Conservation (phyloP, 805 yeast genomes). For the Naumovozyma baii region DNA sequence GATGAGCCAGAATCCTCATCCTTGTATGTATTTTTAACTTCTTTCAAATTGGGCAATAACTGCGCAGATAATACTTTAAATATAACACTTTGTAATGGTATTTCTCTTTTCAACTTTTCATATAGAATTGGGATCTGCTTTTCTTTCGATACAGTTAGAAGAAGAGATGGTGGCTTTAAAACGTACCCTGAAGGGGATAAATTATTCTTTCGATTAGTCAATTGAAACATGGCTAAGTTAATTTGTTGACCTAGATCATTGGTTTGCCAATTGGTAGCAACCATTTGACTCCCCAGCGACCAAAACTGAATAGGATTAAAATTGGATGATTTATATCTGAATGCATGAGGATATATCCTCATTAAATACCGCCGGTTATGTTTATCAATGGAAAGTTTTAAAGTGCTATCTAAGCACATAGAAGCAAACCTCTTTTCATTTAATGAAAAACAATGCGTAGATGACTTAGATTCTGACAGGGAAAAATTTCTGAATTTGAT, state of each 20-base stretch:
- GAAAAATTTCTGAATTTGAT: slow-evolving; percentile 72
- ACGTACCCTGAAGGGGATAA: slow-evolving; percentile 54
- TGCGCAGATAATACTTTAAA: slow-evolving; percentile 69
- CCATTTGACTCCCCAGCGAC: slow-evolving; percentile 86
- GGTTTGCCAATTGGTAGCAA: slow-evolving; percentile 95
- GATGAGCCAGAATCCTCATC: slow-evolving; percentile 17
- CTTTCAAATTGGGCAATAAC: slow-evolving; percentile 65
- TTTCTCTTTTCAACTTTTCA: slow-evolving; percentile 8
- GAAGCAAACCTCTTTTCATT: slow-evolving; percentile 60
- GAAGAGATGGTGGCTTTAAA: slow-evolving; percentile 52
- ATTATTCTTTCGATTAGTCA: slow-evolving; percentile 33
- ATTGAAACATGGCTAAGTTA: slow-evolving; percentile 71
- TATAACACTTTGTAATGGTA: slow-evolving; percentile 14
- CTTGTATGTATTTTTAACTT: slow-evolving; percentile 27
- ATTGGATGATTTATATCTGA: slow-evolving; percentile 68
- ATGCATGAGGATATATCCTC: slow-evolving; percentile 81
- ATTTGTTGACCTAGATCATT: slow-evolving; percentile 82
- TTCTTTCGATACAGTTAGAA: slow-evolving; percentile 22
- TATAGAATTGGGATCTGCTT: slow-evolving; percentile 20
- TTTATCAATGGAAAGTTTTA: slow-evolving; percentile 48
- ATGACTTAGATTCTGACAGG: slow-evolving; percentile 71
- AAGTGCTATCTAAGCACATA: slow-evolving; percentile 53
- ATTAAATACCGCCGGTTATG: slow-evolving; percentile 69
- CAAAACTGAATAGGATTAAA: slow-evolving; percentile 74
- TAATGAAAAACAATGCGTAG: slow-evolving; percentile 78